Conservation (phyloP, 257 asterid genomes). For the Parsonsia alboflavescens region DNA sequence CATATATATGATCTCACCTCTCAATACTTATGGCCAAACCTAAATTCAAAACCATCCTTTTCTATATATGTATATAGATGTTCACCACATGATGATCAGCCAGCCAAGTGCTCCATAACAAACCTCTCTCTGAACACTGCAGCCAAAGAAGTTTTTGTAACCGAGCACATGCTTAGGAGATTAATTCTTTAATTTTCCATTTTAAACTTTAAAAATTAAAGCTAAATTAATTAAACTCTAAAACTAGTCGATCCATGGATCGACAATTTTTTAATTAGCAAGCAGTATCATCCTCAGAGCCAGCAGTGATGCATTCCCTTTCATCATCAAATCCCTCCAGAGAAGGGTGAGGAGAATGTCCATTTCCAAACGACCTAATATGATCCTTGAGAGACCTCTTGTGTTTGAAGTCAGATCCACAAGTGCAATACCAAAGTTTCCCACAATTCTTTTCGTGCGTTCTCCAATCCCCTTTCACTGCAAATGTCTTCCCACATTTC, state of each 20-base stretch:
- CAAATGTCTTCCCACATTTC: slow-evolving; percentile 75
- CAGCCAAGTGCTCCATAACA: slow-evolving; percentile 53
- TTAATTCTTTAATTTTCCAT: too few relatives aligned
- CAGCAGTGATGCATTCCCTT: slow-evolving; percentile 37
- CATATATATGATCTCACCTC: slow-evolving; percentile 6
- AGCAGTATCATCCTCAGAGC: slow-evolving; percentile 44
- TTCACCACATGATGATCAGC: slow-evolving; percentile 21
- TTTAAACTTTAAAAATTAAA: too few relatives aligned
- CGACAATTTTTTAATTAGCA: too few relatives aligned
- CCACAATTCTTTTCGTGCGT: slow-evolving; percentile 96
- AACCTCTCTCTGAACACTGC: slow-evolving; percentile 31
- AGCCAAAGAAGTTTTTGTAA: slow-evolving; percentile 44
- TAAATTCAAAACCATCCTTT: slow-evolving; percentile 13
- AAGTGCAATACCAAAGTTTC: slow-evolving; percentile 76
- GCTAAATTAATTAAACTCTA: too few relatives aligned
- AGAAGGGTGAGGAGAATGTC: slow-evolving; percentile 64
- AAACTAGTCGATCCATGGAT: too few relatives aligned
- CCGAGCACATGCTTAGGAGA: slow-evolving; percentile 50
- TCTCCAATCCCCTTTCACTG: slow-evolving; percentile 92
- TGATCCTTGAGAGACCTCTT: slow-evolving; percentile 88
- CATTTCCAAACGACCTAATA: slow-evolving; percentile 66
- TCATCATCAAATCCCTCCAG: slow-evolving; percentile 52
- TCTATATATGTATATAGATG: not conserved
- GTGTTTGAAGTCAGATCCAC: slow-evolving; percentile 91
- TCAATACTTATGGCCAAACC: slow-evolving; percentile 24